A percentile compares a stretch with the other conserved stretches of the same genome.
Evolutionary conservation across 2,329 filamentous ascomycete species (phyloP).

Genomic region (Aureobasidium zeae): DNA sequence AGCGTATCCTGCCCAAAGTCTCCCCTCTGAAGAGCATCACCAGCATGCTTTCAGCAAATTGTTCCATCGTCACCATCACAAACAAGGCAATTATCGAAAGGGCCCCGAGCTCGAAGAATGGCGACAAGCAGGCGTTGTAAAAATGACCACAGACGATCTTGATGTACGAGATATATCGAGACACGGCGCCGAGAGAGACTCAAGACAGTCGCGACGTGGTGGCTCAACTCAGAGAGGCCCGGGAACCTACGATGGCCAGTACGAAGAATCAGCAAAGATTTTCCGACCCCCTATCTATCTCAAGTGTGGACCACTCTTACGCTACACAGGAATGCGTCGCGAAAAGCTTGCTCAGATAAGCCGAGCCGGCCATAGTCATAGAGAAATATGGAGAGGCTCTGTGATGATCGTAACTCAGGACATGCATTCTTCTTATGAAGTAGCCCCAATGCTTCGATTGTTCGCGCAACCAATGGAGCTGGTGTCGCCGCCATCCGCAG

Average conservation of each 20-base stretch:
- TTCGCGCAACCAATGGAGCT: constrained; percentile 83
- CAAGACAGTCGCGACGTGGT: constrained; percentile 25
- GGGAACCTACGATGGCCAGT: constrained; percentile 47
- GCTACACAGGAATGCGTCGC: constrained; percentile 74
- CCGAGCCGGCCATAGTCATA: constrained; percentile 38
- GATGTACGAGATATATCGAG: constrained; percentile 27
- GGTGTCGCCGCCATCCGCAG: constrained; percentile 64
- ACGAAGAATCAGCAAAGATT: constrained; percentile 54
- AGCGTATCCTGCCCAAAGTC: constrained; percentile 22
- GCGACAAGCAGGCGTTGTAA: constrained; percentile 33
- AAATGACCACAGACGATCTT: constrained; percentile 35
- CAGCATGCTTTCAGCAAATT: constrained; percentile 26
- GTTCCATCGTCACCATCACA: constrained; percentile 36
- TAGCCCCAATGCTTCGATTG: constrained; percentile 65
- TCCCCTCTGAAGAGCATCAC: constrained; percentile 21
- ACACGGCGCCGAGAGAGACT: constrained; percentile 19
- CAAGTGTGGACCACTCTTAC: constrained; percentile 80
- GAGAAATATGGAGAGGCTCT: constrained; percentile 84
- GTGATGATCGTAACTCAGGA: constrained; percentile 94
- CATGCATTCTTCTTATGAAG: constrained; percentile 70
- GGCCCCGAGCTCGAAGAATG: constrained; percentile 50
- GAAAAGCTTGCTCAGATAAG: constrained; percentile 36
- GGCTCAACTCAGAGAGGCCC: not conserved
- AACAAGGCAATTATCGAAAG: constrained; percentile 44
- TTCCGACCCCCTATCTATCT: constrained; percentile 80